Percentiles rank a stretch among this genome's conserved stretches.
Evolutionary conservation across 164 flowering plant genomes (phyloP).

Genomic region (Annona cherimola): DNA sequence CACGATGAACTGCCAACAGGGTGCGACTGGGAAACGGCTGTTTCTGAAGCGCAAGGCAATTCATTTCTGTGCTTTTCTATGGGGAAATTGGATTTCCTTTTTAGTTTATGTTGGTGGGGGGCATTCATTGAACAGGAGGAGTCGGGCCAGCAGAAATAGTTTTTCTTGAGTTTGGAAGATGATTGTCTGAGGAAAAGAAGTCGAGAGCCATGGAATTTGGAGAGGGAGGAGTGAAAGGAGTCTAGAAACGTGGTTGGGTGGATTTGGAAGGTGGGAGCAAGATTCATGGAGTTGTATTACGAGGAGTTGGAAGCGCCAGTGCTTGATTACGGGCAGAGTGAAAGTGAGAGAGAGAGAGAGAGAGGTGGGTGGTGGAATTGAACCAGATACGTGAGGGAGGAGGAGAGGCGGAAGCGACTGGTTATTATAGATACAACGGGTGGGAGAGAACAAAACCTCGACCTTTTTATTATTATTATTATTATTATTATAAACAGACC

Average conservation of each 20-base stretch:
- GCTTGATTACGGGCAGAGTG: no score
- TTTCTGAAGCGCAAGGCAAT: conserved; percentile 3
- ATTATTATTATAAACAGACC: no score
- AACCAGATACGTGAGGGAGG: no score
- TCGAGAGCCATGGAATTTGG: conserved; percentile 33
- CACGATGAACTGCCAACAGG: conserved; percentile 9
- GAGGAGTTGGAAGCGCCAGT: neutral
- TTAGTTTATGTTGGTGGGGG: conserved; percentile 19
- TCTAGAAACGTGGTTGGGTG: conserved; percentile 34
- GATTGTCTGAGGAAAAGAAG: conserved; percentile 39
- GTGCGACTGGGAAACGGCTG: conserved; percentile 12
- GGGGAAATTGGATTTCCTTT: conserved; percentile 22
- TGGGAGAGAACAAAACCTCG: no score
- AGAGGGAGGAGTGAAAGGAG: conserved; percentile 43
- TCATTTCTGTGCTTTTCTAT: conserved; percentile 8
- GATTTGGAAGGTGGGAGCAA: conserved; percentile 42
- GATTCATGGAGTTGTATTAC: conserved; percentile 29
- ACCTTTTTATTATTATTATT: no score
- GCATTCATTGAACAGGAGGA: conserved; percentile 4
- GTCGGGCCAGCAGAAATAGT: conserved; percentile 13
- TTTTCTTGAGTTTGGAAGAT: conserved; percentile 25
- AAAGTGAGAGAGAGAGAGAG: no score
- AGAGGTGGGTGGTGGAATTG: no score
- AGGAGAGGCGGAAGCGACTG: no score
- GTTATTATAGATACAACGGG: no score